Base-by-base conservation (phyloP, 2,329 filamentous ascomycete species). In the Cladosporium colombiae region DNA sequence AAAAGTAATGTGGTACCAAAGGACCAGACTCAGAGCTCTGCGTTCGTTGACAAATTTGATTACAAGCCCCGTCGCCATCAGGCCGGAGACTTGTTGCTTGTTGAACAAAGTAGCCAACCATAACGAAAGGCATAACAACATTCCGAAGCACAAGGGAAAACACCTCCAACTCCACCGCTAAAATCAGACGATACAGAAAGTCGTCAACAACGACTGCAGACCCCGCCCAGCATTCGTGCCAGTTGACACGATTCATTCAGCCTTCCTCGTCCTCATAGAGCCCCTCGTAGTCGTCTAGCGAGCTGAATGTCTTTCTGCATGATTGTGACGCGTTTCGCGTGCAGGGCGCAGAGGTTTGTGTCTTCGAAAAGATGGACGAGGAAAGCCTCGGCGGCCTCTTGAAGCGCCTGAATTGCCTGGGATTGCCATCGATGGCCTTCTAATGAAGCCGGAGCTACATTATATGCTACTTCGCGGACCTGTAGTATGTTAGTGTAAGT, bases 311-410 rank as follows among this genome's bases (percentile, higher is more conserved):
- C 94, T 87, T 97, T 97, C 79, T 89, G 89, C 83, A 94, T 94
- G 83, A 98, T 98, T 78, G 94, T 98, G 78, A 98, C 95, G 85
- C 95, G 93, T 89, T 98, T 98, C 83, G 95, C 94, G 84, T 98
- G 95, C 81, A 98, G 97, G 78, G 95, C 94, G 84, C 94, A 98
- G 62, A 97, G 85, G 86, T 98, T 98, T 84, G 94, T 97, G 80
- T 98, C 94, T 83, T 98, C 93, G 76, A 98, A 98, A 71, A 98
- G 90, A 53, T 93, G 96, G 82, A 98, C 93, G 76, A 99, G 91
- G 84, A 97, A 98, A 2, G 95, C 96, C 86, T 99, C 95, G 72
- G 97, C 93, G 64, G 95, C 97, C 86, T 99, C 95, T 85, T 99
- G 94, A 49, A 99, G 89, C 71, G 95, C 95, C 77, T 92, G 91